Evolutionary conservation across 140 eudicot species (phyloP), one percentile per base, ranked within the genome.

Genomic region (Erigeron philadelphicus): DNA sequence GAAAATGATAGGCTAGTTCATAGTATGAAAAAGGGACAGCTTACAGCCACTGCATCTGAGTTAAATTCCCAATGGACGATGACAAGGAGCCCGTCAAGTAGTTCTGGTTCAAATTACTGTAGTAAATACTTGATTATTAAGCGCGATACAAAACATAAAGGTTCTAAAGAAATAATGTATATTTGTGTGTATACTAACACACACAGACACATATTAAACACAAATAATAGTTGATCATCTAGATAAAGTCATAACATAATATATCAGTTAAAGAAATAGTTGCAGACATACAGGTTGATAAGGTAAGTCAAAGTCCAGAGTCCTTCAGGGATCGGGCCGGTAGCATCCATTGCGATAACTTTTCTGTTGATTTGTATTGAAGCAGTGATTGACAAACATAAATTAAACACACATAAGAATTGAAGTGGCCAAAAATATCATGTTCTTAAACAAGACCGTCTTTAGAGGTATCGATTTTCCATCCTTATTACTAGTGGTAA

Each of bases 1-100:
- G n/a, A n/a, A n/a, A n/a, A n/a, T n/a, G n/a, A n/a, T n/a, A n/a
- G n/a, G n/a, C n/a, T n/a, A 21, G 25, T 56, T 48, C 55, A 23
- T 8, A 47, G 16, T 62, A 25, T 42, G 18, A 11, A 3, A 59
- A 62, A 1, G 8, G 8, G 61, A 52, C 9, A 3, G 31, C 95
- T 66, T 82, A 84, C 97, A 90, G 54, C 66, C 74, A 83, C 64
- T 85, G 84, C 94, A 87, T 72, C 58, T 84, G 81, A 75, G 62
- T 76, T 62, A 90, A 79, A 48, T 81, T 87, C 65, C 84, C 90
- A 72, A 90, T 57, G 44, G 87, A 84, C 57, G 90, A 62, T 48
- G 95, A 68, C 57, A 90, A 49, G 46, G 95, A 42, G 70, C 95
- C 94, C 11, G 88, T 77, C 71, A 87, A 80, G 87, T 76, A 85